Evolutionary conservation across 2,329 filamentous ascomycete species (phyloP).

Genomic region (Stagonosporopsis chrysanthemi): DNA sequence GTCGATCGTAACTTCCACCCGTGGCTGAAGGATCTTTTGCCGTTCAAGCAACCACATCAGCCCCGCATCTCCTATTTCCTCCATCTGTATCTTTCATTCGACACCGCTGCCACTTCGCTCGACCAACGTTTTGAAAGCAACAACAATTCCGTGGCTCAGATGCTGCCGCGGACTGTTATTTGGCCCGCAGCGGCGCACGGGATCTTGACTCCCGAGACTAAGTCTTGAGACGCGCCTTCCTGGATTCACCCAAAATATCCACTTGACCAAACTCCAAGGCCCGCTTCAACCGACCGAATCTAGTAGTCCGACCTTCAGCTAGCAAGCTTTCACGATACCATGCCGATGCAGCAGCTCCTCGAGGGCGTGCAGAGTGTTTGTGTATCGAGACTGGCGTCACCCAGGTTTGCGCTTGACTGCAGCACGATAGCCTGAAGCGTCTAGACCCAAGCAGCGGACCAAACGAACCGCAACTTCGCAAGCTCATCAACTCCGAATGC

Average conservation of each 20-base stretch:
- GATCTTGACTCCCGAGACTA: slow-evolving; percentile 10
- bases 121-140: neutral
- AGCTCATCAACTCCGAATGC: slow-evolving; percentile 1
- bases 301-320: slow-evolving; percentile 8
- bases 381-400: slow-evolving; percentile 11
- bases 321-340: slow-evolving; percentile 3
- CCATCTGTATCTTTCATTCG: neutral
- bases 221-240: slow-evolving; percentile 6
- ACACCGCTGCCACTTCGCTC: neutral
- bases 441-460: slow-evolving; percentile 5
- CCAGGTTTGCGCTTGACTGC: neutral
- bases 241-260: slow-evolving; percentile 10
- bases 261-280: slow-evolving; percentile 3
- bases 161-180: neutral
- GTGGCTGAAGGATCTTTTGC: slow-evolving; percentile 7
- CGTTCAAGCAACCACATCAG: slow-evolving; percentile 5
- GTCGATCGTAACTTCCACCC: slow-evolving; percentile 19
- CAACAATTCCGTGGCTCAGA: neutral
- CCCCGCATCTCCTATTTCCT: slow-evolving; percentile 7
- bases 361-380: neutral
- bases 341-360: slow-evolving; percentile 1
- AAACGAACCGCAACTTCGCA: neutral
- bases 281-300: neutral
- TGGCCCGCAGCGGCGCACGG: slow-evolving; percentile 12
- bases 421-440: slow-evolving; percentile 5